These are phyloP conservation scores for Psilocybe sp. DNA, from an alignment of 768 basidiomycete genomes.

Conservation along the genomic window DNA sequence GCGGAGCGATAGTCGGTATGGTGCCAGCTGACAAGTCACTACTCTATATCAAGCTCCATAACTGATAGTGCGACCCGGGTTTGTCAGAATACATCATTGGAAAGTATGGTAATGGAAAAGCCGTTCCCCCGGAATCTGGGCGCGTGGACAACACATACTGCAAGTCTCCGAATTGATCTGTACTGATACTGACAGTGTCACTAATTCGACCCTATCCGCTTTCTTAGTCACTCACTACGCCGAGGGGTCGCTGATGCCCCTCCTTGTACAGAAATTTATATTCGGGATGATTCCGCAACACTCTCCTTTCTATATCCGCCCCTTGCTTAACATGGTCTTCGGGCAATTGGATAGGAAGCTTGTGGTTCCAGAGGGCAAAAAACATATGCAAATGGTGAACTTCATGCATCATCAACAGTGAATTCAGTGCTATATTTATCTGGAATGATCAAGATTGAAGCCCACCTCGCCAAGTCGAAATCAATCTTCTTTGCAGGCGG, in stretches of 20 bases:
- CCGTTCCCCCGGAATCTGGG: conserved; percentile 20
- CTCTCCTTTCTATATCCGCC: conserved; percentile 34
- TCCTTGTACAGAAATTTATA: conserved; percentile 33
- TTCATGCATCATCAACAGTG: not conserved
- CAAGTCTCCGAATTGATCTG: conserved; percentile 5
- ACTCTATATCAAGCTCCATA: conserved; percentile 9
- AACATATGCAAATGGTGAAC: conserved; percentile 26
- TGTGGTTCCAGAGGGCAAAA: conserved; percentile 25
- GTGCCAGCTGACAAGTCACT: not conserved
- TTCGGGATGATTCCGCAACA: conserved; percentile 26
- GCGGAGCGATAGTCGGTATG: conserved; percentile 42
- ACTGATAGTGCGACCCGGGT: conserved; percentile 28
- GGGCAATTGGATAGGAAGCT: conserved; percentile 19
- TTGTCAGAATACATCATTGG: conserved; percentile 38
- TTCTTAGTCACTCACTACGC: conserved; percentile 35
- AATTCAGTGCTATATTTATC: not conserved
- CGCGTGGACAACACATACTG: conserved; percentile 36
- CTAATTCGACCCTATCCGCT: too few species aligned
- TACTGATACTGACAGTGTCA: too few species aligned
- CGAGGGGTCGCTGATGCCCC: conserved; percentile 40
- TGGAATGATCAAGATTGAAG: conserved; percentile 16
- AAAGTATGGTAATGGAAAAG: conserved; percentile 33
- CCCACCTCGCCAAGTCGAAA: conserved; percentile 16
- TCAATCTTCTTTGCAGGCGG: conserved; percentile 16
- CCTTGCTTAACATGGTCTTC: conserved; percentile 28